Evolutionary conservation across 192 early-diverging fungal genomes (phyloP), one percentile per base, ranked within the genome.

Genomic region (Coemansia sp.): DNA sequence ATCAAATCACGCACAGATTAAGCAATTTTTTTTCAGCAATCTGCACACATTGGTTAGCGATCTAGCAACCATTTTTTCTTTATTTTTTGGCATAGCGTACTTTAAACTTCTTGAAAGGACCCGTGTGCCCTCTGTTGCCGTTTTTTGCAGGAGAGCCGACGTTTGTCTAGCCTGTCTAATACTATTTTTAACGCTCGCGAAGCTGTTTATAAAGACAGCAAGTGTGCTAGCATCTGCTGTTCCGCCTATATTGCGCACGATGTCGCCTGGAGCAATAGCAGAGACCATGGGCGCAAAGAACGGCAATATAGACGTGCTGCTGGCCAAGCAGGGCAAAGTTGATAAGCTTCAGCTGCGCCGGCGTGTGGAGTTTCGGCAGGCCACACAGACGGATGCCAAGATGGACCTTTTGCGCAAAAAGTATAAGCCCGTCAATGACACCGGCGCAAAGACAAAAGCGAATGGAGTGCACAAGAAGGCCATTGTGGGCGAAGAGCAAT

Each of bases 311-410:
- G 82, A 84, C 56, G 67, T 65, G 19, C 69, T 75, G 47, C 77
- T 84, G 45, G 65, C 71, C 47, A 65, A 64, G 59, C 74, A 76
- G 64, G 72, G 77, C 37, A 76, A 73, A 57, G 65, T 57, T 17
- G 77, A 80, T 66, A 76, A 77, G 64, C 69, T 74, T 12, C 59
- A 72, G 23, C 51, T 84, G 51, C 67, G 72, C 21, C 85, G 88
- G 27, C 82, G 88, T 52, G 84, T 89, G 23, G 84, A 88, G 54
- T 89, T 89, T 55, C 83, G 83, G 4, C 65, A 79, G 60, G 84
- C 85, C 9, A 82, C 72, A 6, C 84, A 83, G 58, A 19, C 84
- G 19, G 88, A 89, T 70, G 63, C 58, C 23, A 87, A 89, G 59
- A 83, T 86, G 79, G 88, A 87, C 59, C 67, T 62, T 2, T 79